Evolutionary conservation across 345 rosid genomes (phyloP).

Genomic region (Lepidium sativum): DNA sequence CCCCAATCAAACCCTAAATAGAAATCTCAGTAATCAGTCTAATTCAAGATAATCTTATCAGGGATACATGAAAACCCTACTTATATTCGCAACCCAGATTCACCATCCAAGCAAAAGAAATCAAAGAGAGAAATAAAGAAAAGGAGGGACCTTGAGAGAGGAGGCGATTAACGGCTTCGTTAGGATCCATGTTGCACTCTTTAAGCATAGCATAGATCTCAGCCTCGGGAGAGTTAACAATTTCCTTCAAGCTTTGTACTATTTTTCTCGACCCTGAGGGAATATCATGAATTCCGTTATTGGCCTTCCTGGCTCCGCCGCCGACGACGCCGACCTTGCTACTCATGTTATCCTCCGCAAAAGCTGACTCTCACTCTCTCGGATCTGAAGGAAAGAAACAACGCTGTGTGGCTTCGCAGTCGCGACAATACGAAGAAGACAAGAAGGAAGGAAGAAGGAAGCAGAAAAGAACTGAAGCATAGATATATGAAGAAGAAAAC

Average conservation of each 20-base stretch:
- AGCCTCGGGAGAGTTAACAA: slow-evolving; percentile 76
- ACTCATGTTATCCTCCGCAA: slow-evolving; percentile 33
- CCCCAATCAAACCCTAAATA: slow-evolving; percentile 17
- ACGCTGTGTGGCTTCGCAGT: neutral
- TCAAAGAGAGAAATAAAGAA: neutral
- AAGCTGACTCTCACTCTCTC: slow-evolving; percentile 11
- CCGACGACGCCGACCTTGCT: slow-evolving; percentile 51
- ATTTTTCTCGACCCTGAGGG: slow-evolving; percentile 76
- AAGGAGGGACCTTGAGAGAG: slow-evolving; percentile 65
- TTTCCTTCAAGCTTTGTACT: slow-evolving; percentile 90
- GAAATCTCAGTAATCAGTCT: slow-evolving; percentile 8
- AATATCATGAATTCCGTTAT: slow-evolving; percentile 51
- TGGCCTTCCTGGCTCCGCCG: slow-evolving; percentile 41
- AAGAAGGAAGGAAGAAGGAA: neutral
- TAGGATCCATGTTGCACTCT: slow-evolving; percentile 99
- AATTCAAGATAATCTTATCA: neutral
- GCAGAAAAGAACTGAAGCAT: neutral
- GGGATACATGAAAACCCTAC: neutral
- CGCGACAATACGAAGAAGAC: slow-evolving; percentile 7
- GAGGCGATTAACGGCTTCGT: slow-evolving; percentile 93
- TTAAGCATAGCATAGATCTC: slow-evolving; percentile 97
- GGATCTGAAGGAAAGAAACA: slow-evolving; percentile 24
- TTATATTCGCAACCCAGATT: neutral
- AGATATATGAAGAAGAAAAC: slow-evolving; percentile 15
- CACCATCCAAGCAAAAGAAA: neutral